Percentiles rank a stretch among this genome's conserved stretches.
These are phyloP conservation scores for Rhizopus delemar DNA, from an alignment of 371 early-diverging fungal genomes.

Conservation along the genomic window DNA sequence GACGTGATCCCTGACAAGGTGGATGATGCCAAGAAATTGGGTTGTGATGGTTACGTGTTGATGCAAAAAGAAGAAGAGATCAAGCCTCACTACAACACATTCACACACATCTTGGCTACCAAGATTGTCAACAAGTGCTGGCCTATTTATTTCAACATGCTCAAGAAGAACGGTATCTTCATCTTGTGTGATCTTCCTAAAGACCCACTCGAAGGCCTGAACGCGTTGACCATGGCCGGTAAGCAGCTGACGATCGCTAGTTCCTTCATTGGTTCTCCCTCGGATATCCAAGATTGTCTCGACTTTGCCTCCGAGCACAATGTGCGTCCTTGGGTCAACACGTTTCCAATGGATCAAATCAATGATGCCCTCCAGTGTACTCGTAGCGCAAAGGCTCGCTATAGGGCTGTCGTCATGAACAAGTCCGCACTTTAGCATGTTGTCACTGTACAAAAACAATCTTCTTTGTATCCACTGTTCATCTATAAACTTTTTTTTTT, in stretches of 20 bases:
- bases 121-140: slow-evolving; percentile 39
- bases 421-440: slow-evolving; percentile 1
- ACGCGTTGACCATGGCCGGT: slow-evolving; percentile 37
- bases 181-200: slow-evolving; percentile 69
- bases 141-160: slow-evolving; percentile 34
- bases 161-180: slow-evolving; percentile 40
- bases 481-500: no score
- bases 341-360: slow-evolving; percentile 53
- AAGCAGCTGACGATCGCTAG: slow-evolving; percentile 59
- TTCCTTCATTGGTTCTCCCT: slow-evolving; percentile 66
- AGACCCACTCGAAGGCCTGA: slow-evolving; percentile 37
- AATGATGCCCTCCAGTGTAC: slow-evolving; percentile 36
- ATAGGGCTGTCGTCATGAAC: slow-evolving; percentile 35
- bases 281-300: slow-evolving; percentile 60
- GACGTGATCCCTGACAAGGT: slow-evolving; percentile 64
- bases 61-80: slow-evolving; percentile 16
- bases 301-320: slow-evolving; percentile 66
- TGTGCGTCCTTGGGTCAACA: slow-evolving; percentile 66
- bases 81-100: slow-evolving; percentile 15
- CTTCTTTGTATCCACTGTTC: no score
- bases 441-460: no score
- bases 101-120: slow-evolving; percentile 41
- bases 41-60: slow-evolving; percentile 57
- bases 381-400: slow-evolving; percentile 33
- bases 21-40: slow-evolving; percentile 65